Percentiles rank a stretch among this genome's conserved stretches.
Evolutionary conservation across 352 stramenopile genomes (phyloP).

Genomic region (Pythium volutum): DNA sequence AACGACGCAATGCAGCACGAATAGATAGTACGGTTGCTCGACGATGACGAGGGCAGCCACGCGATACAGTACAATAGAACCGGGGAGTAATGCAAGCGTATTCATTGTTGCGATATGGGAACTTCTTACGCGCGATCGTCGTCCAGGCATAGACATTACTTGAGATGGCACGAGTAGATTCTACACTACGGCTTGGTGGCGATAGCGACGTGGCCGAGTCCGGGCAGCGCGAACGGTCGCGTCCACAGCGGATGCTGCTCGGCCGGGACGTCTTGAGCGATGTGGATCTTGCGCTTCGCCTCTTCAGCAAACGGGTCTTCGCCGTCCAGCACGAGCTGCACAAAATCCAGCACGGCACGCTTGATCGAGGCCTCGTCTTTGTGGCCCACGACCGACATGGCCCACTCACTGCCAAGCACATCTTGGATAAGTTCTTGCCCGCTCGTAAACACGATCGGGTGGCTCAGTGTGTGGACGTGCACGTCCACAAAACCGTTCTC

Average conservation of each 20-base stretch:
- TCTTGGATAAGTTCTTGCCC: slow-evolving; percentile 15
- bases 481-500: slow-evolving; percentile 19
- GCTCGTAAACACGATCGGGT: slow-evolving; percentile 17
- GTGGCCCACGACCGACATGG: slow-evolving; percentile 1
- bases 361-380: slow-evolving; percentile 5
- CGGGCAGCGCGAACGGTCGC: slow-evolving; percentile 7
- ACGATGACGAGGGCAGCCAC: too few relatives aligned
- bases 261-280: background rate
- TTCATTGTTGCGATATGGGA: too few relatives aligned
- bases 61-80: too few relatives aligned
- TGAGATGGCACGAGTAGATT: too few relatives aligned
- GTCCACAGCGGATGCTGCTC: slow-evolving; percentile 15
- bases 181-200: too few relatives aligned
- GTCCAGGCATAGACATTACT: too few relatives aligned
- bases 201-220: slow-evolving; percentile 9
- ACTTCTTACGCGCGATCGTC: too few relatives aligned
- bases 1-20: too few relatives aligned
- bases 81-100: too few relatives aligned
- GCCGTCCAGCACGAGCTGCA: slow-evolving; percentile 13
- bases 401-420: slow-evolving; percentile 1
- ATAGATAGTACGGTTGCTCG: too few relatives aligned
- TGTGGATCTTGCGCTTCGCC: background rate
- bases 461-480: slow-evolving; percentile 1
- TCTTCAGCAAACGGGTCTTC: slow-evolving; percentile 9
- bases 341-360: slow-evolving; percentile 13